Evolutionary conservation across 2,329 filamentous ascomycete species (phyloP).

Genomic region (Aschersonia sp.): DNA sequence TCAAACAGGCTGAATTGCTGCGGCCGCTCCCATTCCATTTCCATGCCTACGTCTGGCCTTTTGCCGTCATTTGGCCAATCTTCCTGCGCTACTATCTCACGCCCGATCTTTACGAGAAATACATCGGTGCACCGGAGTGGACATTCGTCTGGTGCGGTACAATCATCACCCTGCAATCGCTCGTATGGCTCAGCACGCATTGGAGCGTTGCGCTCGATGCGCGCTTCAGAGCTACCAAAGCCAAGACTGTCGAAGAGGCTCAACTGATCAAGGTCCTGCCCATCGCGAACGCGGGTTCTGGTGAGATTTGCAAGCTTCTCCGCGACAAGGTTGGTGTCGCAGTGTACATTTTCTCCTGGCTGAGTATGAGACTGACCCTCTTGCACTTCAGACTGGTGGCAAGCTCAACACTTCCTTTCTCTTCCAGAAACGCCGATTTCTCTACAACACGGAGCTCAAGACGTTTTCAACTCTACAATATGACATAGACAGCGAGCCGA

Average conservation of each 20-base stretch:
- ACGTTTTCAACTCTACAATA: constrained; percentile 75
- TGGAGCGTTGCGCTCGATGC: constrained; percentile 87
- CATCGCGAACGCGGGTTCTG: constrained; percentile 70
- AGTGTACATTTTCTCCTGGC: neutral
- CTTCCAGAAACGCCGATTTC: constrained; percentile 95
- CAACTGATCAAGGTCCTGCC: constrained; percentile 87
- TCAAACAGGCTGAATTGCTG: constrained; percentile 75
- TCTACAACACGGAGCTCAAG: constrained; percentile 58
- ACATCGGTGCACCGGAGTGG: constrained; percentile 93
- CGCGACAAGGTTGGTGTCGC: constrained; percentile 47
- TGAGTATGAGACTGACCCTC: neutral
- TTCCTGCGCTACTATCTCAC: constrained; percentile 83
- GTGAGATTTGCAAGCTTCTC: constrained; percentile 74
- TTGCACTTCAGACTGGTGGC: constrained; percentile 40
- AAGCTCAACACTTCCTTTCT: constrained; percentile 75
- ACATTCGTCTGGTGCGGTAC: constrained; percentile 87
- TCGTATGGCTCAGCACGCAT: constrained; percentile 91
- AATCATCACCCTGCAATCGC: constrained; percentile 75
- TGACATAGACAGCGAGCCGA: constrained; percentile 71
- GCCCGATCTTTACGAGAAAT: constrained; percentile 69
- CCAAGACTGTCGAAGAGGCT: constrained; percentile 56
- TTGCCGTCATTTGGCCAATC: constrained; percentile 77
- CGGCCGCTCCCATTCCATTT: constrained; percentile 69
- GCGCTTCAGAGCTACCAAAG: constrained; percentile 64
- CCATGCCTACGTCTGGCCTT: constrained; percentile 88